Percentiles rank a stretch among this genome's conserved stretches.
Conservation (phyloP, 2,329 filamentous ascomycete species). For the Fusarium falciforme region DNA sequence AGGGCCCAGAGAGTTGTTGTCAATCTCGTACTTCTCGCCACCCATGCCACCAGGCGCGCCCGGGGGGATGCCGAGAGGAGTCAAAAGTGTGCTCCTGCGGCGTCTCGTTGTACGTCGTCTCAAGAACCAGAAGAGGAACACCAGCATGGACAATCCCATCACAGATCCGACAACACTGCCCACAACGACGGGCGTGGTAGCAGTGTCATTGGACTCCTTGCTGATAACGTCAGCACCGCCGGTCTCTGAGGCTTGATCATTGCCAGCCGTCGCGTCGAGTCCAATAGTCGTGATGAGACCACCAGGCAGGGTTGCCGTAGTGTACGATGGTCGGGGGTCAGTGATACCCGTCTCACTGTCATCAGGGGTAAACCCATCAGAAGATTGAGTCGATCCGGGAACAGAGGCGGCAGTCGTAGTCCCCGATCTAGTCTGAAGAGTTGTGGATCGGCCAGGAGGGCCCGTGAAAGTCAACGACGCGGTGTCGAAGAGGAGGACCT, state of each 20-base stretch:
- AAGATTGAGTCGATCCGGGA: constrained; percentile 29
- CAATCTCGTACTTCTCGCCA: constrained; percentile 46
- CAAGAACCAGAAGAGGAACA: constrained; percentile 63
- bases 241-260: constrained; percentile 32
- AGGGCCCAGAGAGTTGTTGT: constrained; percentile 61
- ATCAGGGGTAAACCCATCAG: constrained; percentile 13
- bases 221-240: constrained; percentile 21
- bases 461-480: constrained; percentile 33
- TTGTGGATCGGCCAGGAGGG: constrained; percentile 28
- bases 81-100: constrained; percentile 62
- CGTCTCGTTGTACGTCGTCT: constrained; percentile 54
- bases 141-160: constrained; percentile 55
- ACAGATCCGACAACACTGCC: constrained; percentile 64
- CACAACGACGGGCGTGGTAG: constrained; percentile 54
- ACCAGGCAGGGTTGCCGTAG: constrained; percentile 36
- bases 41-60: constrained; percentile 8
- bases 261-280: constrained; percentile 34
- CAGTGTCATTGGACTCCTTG: constrained; percentile 16
- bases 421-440: constrained; percentile 29
- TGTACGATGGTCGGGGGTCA: constrained; percentile 25
- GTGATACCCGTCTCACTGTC: constrained; percentile 28
- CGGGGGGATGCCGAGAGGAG: constrained; percentile 56
- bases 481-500: constrained; percentile 34
- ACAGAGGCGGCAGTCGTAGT: constrained; percentile 32
- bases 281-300: constrained; percentile 36